phyloP scores from a whole-genome alignment of 495 filamentous ascomycete species.

The Aspergillus indologenus region DNA sequence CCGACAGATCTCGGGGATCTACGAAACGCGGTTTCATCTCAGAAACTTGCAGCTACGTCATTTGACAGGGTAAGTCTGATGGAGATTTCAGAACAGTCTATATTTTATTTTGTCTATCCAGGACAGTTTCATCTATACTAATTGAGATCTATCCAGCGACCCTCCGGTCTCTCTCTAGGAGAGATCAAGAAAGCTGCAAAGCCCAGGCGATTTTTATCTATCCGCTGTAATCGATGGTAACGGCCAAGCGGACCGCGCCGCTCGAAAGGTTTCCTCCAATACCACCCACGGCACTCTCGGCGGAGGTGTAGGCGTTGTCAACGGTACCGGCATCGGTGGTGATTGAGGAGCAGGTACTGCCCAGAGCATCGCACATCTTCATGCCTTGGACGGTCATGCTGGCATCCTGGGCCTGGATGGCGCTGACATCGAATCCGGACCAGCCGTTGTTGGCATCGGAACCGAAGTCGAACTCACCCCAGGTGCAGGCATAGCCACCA shows the following conservation, averaged over 20 bases:
- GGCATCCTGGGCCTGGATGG: slow-evolving; percentile 43
- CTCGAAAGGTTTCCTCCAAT: slow-evolving; percentile 32
- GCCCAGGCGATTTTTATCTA: slow-evolving; percentile 3
- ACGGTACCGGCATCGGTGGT: slow-evolving; percentile 30
- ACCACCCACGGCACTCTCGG: slow-evolving; percentile 30
- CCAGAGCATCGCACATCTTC: slow-evolving; percentile 34
- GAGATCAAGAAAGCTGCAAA: not conserved
- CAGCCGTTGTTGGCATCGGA: slow-evolving; percentile 34
- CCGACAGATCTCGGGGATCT: not conserved
- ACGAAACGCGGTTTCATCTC: not conserved
- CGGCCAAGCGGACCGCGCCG: slow-evolving; percentile 32
- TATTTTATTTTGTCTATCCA: not conserved
- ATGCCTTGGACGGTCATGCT: slow-evolving; percentile 34
- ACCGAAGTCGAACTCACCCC: slow-evolving; percentile 46
- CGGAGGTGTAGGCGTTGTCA: slow-evolving; percentile 32
- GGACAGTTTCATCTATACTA: not conserved
- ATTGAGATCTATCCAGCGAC: not conserved
- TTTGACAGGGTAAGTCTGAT: not conserved
- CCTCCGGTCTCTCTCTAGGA: not conserved
- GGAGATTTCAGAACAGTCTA: not conserved
- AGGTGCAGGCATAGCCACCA: slow-evolving; percentile 43
- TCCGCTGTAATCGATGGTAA: slow-evolving; percentile 31
- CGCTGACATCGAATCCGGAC: slow-evolving; percentile 46
- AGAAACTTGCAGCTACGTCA: too few relatives aligned
- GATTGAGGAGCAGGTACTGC: slow-evolving; percentile 33